These are phyloP conservation scores for Lichtheimia ornata DNA, from an alignment of 371 early-diverging fungal genomes.

Conservation along the genomic window DNA sequence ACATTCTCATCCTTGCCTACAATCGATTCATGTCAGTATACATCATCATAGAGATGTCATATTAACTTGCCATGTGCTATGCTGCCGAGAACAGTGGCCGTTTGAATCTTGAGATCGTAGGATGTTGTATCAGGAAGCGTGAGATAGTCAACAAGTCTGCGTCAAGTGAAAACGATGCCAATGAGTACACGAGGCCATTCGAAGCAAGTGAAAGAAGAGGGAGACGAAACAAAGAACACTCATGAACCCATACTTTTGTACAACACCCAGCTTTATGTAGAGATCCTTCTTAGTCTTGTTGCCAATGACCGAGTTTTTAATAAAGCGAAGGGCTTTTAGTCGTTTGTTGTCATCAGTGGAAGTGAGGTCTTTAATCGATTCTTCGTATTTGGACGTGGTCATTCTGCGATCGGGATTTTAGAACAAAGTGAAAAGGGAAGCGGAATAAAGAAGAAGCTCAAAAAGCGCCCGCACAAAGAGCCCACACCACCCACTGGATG, in stretches of 20 bases:
- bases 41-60: background rate
- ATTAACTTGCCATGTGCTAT: slow-evolving; percentile 69
- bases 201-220: background rate
- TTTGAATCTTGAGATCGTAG: slow-evolving; percentile 61
- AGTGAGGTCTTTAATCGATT: slow-evolving; percentile 54
- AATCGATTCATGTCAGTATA: background rate
- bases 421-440: slow-evolving; percentile 3
- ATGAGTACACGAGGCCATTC: too few species aligned
- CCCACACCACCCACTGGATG: too few species aligned
- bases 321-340: slow-evolving; percentile 69
- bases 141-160: slow-evolving; percentile 64
- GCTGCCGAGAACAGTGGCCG: slow-evolving; percentile 77
- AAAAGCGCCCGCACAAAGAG: too few species aligned
- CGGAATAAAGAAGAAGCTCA: background rate
- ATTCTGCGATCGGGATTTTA: slow-evolving; percentile 19
- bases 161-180: background rate
- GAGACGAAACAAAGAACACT: background rate
- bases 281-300: slow-evolving; percentile 83
- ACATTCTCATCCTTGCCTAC: slow-evolving; percentile 71
- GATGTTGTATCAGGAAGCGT: slow-evolving; percentile 30
- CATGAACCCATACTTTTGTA: slow-evolving; percentile 57
- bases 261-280: slow-evolving; percentile 68
- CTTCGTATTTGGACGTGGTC: slow-evolving; percentile 64
- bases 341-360: slow-evolving; percentile 48
- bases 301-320: slow-evolving; percentile 88